Conservation (phyloP, 1,139 yeast genomes). For the Hemisphaericaspora xylofermentans region DNA sequence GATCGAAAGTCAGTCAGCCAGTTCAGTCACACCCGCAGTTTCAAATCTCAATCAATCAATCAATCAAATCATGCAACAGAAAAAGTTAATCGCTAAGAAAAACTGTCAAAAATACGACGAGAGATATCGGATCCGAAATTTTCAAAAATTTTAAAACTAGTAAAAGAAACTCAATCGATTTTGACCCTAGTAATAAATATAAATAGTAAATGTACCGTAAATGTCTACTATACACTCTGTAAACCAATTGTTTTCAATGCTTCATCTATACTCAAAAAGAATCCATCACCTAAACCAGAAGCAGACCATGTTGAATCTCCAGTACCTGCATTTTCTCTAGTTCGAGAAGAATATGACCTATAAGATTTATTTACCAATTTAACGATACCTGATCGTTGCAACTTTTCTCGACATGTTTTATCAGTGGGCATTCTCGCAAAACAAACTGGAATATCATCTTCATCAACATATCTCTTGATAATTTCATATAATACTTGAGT, state of each 20-base stretch:
- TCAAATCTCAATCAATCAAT: no score
- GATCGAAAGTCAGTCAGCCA: no score
- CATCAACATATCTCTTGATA: constrained; percentile 21
- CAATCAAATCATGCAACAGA: no score
- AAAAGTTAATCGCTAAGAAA: no score
- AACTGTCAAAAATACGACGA: no score
- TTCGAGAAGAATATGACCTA: constrained; percentile 11
- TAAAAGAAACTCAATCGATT: no score
- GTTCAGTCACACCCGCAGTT: no score
- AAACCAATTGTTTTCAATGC: constrained; percentile 21
- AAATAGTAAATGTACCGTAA: no score
- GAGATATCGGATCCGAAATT: no score
- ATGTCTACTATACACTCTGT: constrained; percentile 5
- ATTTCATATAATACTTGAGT: constrained; percentile 32
- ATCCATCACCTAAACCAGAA: constrained; percentile 31
- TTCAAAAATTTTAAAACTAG: no score
- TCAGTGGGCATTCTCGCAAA: constrained; percentile 29
- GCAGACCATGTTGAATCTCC: constrained; percentile 12
- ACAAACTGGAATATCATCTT: constrained; percentile 22
- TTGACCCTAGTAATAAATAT: no score
- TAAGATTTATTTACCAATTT: constrained; percentile 21
- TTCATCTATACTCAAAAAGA: constrained; percentile 33
- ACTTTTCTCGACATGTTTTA: constrained; percentile 19
- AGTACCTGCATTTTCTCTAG: constrained; percentile 2
- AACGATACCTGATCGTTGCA: constrained; percentile 25